Base-by-base conservation (phyloP, 1,284 basidiomycete species). In the Neolentinus lepideus region DNA sequence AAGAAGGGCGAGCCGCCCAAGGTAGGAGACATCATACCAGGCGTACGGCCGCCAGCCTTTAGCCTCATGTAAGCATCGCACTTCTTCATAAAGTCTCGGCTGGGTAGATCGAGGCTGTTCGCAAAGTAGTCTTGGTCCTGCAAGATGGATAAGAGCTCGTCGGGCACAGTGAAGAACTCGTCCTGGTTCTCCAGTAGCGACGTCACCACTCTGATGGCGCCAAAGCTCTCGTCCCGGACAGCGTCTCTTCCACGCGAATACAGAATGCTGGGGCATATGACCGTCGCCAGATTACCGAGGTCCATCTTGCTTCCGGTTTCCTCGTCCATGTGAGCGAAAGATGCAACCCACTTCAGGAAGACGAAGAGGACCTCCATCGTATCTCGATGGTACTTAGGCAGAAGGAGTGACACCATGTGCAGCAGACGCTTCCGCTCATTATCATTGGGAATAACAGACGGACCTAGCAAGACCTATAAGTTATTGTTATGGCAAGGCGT, bases 271-370 rank as follows among this genome's bases (percentile, higher is more conserved):
- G 97, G 97, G 63, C 91, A 91, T 62, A 99, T 94, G 68, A 99
- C 97, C 12, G 94, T 98, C n/a, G 96, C 94, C 60, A 99, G 78
- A 68, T 99, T 99, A 33, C 83, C 82, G 52, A 98, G 76, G 71
- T 99, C 96, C 96, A 99, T 99, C 75, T 96, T 96, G 75, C 92
- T 95, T 36, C 96, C 96, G 0, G 96, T 98, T 69, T 96, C 94
- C 66, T 96, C 95, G 67, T 99, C 96, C 72, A 97, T 85, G 72
- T 99, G 95, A 48, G 96, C 94, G 70, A 99, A 99, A 3, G 94
- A 96, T 3, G 96, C 96, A 1, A 99, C 96, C 97, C 97, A 99
- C 71, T 97, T 96, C 62, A 99, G 79, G 75, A 99, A 99, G 19
- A 98, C 94, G 67, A 98, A 98, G 47, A 99, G 75, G 51, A 98